Conservation (phyloP, 805 yeast genomes). For the Candida sithepensis region DNA sequence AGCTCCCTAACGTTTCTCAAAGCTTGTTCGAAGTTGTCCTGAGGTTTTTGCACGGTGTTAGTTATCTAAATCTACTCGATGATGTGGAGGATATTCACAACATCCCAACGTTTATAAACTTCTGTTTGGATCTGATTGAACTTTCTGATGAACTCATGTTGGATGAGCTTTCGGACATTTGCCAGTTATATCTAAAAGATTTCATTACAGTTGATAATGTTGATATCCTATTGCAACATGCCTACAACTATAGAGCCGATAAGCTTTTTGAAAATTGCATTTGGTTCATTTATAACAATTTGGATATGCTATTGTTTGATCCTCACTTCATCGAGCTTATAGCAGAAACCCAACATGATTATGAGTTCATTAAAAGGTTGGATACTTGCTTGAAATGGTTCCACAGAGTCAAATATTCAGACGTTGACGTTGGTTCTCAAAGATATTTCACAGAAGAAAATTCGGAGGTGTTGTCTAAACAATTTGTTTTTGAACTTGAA, state of each 20-base stretch:
- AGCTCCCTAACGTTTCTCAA: slow-evolving; percentile 39
- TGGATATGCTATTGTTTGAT: slow-evolving; percentile 58
- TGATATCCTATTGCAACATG: slow-evolving; percentile 48
- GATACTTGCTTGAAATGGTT: slow-evolving; percentile 37
- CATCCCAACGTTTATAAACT: slow-evolving; percentile 43
- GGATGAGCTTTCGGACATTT: slow-evolving; percentile 52
- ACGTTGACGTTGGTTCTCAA: slow-evolving; percentile 13
- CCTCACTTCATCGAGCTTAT: slow-evolving; percentile 32
- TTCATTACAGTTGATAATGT: slow-evolving; percentile 60
- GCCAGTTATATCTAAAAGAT: slow-evolving; percentile 59
- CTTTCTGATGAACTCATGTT: slow-evolving; percentile 62
- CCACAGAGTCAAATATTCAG: slow-evolving; percentile 23
- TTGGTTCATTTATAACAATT: slow-evolving; percentile 64
- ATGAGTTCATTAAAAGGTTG: slow-evolving; percentile 19
- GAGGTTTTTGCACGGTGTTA: slow-evolving; percentile 54
- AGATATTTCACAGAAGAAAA: slow-evolving; percentile 21
- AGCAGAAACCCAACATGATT: slow-evolving; percentile 18
- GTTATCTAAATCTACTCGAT: slow-evolving; percentile 39
- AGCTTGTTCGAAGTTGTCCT: slow-evolving; percentile 47
- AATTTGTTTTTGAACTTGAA: slow-evolving; percentile 34
- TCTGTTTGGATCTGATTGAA: slow-evolving; percentile 55
- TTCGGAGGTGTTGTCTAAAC: slow-evolving; percentile 26
- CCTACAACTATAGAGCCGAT: slow-evolving; percentile 47
- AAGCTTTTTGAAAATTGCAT: slow-evolving; percentile 59
- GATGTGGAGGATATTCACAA: slow-evolving; percentile 21